Conservation (phyloP, 345 rosid genomes). For the Anastatica hierochuntica region DNA sequence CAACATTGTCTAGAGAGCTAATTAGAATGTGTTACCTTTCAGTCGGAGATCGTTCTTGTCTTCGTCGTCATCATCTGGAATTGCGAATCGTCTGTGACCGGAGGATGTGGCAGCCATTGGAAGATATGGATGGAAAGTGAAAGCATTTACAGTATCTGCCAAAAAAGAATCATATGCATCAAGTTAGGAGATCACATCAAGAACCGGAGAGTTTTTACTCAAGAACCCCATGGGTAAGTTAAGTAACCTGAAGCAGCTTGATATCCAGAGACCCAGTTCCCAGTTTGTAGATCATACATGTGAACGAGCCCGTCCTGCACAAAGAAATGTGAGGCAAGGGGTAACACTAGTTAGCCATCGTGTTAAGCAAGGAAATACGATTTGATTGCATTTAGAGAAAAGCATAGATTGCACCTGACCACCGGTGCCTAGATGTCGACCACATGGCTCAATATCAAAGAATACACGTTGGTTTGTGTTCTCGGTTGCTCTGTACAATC, state of each 20-base stretch:
- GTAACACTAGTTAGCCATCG: too few relatives aligned
- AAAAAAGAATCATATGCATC: background rate
- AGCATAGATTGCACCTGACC: slow-evolving; percentile 53
- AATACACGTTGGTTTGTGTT: slow-evolving; percentile 81
- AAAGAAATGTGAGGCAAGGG: too few relatives aligned
- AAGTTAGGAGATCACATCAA: background rate
- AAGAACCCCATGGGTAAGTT: background rate
- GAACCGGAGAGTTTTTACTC: background rate
- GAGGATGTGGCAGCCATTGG: slow-evolving; percentile 94
- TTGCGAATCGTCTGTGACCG: slow-evolving; percentile 72
- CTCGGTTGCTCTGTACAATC: slow-evolving; percentile 79
- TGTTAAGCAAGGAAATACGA: too few relatives aligned
- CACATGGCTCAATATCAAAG: slow-evolving; percentile 76
- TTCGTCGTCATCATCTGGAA: slow-evolving; percentile 44
- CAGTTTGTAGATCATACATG: slow-evolving; percentile 80
- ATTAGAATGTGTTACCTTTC: slow-evolving; percentile 29
- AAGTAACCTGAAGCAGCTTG: slow-evolving; percentile 78
- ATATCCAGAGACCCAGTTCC: slow-evolving; percentile 79
- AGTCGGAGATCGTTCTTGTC: slow-evolving; percentile 30
- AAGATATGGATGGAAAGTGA: slow-evolving; percentile 80
- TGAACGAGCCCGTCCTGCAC: slow-evolving; percentile 87
- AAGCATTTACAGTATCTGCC: slow-evolving; percentile 78
- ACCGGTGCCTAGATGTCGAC: slow-evolving; percentile 82
- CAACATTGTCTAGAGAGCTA: background rate
- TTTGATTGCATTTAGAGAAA: background rate